Conservation (phyloP, 192 early-diverging fungal species). For the Helicostylum pulchrum region DNA sequence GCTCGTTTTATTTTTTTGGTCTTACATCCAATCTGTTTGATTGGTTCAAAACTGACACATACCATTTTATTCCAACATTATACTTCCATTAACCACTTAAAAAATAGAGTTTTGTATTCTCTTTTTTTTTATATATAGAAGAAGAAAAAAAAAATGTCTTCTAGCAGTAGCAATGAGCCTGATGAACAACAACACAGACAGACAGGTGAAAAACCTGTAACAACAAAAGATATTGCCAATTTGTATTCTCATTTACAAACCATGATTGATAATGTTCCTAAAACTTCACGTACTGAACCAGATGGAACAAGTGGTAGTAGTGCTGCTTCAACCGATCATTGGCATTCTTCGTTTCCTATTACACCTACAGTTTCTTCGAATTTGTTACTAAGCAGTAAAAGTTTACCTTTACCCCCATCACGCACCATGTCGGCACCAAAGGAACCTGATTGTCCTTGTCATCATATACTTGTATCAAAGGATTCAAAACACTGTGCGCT, state of each 20-base stretch:
- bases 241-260: slow-evolving; percentile 53
- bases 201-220: slow-evolving; percentile 18
- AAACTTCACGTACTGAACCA: background rate
- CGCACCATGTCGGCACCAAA: background rate
- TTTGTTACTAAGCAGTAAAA: background rate
- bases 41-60: too few species aligned
- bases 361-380: background rate
- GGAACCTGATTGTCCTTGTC: slow-evolving; percentile 29
- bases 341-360: background rate
- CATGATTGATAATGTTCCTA: slow-evolving; percentile 44
- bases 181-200: too few species aligned
- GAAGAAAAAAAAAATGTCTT: too few species aligned
- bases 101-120: too few species aligned
- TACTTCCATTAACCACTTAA: too few species aligned
- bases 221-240: slow-evolving; percentile 51
- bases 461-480: slow-evolving; percentile 23
- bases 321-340: background rate
- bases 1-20: too few species aligned
- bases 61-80: too few species aligned
- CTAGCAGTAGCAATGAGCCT: too few species aligned
- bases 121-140: too few species aligned
- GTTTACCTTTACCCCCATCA: background rate
- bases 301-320: background rate
- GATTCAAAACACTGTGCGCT: slow-evolving; percentile 25
- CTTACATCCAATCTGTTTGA: too few species aligned